Percentiles rank a stretch among this genome's conserved stretches.
Conservation (phyloP, 805 yeast genomes). For the Komagataella mondaviorum region DNA sequence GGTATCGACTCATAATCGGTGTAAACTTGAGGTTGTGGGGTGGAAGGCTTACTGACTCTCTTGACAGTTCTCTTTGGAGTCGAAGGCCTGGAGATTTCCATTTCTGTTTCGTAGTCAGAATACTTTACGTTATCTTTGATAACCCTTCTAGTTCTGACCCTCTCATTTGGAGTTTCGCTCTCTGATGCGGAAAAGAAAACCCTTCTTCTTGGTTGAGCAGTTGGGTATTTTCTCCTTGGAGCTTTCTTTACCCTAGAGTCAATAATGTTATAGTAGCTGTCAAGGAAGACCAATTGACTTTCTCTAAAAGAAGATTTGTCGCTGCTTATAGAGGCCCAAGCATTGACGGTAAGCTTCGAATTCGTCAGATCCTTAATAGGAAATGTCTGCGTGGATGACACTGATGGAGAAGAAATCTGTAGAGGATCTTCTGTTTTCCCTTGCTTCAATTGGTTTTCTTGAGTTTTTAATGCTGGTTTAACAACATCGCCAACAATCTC, state of each 20-base stretch:
- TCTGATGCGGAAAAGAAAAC: constrained; percentile 9
- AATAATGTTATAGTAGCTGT: constrained; percentile 33
- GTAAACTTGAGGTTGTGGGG: constrained; percentile 32
- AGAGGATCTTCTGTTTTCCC: not conserved
- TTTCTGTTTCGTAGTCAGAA: constrained; percentile 13
- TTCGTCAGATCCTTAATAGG: constrained; percentile 33
- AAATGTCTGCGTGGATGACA: constrained; percentile 13
- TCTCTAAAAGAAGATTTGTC: constrained; percentile 14
- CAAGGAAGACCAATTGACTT: constrained; percentile 33
- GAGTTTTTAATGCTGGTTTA: not conserved
- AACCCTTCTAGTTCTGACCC: constrained; percentile 48
- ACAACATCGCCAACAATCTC: not conserved
- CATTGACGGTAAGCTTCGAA: constrained; percentile 33
- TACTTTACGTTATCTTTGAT: constrained; percentile 25
- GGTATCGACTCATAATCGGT: constrained; percentile 61
- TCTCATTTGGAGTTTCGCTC: constrained; percentile 23
- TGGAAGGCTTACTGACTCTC: constrained; percentile 23
- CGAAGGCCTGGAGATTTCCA: constrained; percentile 16
- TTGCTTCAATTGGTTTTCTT: not conserved
- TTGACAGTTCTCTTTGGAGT: constrained; percentile 20
- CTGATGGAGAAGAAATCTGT: not conserved
- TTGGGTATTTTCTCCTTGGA: constrained; percentile 10
- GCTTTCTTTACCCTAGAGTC: constrained; percentile 6
- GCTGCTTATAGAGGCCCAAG: constrained; percentile 28
- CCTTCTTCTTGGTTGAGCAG: constrained; percentile 13